These are phyloP conservation scores for Calonectria pseudoturangicola DNA, from an alignment of 2,329 filamentous ascomycete genomes.

Conservation along the genomic window DNA sequence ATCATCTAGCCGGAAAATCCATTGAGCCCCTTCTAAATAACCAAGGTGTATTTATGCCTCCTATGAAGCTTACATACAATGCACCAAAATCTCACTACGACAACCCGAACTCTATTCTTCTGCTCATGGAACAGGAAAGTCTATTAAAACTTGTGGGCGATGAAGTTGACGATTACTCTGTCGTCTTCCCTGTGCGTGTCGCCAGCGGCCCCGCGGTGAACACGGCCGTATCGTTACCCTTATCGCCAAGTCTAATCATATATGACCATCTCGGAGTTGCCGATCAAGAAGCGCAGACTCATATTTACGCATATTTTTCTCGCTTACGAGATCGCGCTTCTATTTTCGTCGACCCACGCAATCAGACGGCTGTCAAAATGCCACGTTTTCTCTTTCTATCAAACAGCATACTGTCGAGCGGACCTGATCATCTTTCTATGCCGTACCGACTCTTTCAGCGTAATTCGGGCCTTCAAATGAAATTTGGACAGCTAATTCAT, in stretches of 20 bases:
- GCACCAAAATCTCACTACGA: neutral
- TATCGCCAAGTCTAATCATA: neutral
- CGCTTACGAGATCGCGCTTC: neutral
- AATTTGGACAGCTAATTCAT: neutral
- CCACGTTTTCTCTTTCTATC: constrained; percentile 5
- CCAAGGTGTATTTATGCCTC: neutral
- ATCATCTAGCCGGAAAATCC: constrained; percentile 6
- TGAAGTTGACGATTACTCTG: neutral
- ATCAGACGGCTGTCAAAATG: neutral
- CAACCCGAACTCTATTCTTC: neutral
- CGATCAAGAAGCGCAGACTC: neutral
- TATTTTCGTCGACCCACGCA: neutral
- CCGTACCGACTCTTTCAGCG: neutral
- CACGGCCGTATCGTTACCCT: neutral
- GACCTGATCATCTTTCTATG: constrained; percentile 3
- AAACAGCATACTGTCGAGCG: neutral
- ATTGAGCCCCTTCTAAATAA: neutral
- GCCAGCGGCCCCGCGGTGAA: neutral
- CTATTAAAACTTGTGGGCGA: neutral
- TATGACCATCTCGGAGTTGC: neutral
- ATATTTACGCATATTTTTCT: neutral
- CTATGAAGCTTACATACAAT: neutral
- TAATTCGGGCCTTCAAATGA: neutral
- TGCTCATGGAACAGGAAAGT: constrained; percentile 1
- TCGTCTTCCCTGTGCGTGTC: neutral